These are phyloP conservation scores for Mortierella sp. DNA, from an alignment of 371 early-diverging fungal species.

Conservation along the genomic window DNA sequence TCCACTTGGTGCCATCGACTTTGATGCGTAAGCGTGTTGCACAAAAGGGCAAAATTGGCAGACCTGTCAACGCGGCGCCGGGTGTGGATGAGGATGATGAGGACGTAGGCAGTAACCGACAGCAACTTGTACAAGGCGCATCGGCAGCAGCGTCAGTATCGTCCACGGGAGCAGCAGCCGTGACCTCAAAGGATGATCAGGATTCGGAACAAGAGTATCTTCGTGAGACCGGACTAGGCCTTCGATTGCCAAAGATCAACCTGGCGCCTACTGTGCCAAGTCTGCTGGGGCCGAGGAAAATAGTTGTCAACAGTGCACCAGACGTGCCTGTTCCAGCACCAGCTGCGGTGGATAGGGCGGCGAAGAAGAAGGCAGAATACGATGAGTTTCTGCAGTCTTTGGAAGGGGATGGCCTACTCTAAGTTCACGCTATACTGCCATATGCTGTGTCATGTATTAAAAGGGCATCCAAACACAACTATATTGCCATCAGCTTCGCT, in stretches of 20 bases:
- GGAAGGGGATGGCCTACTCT: conserved; percentile 46
- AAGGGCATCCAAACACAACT: too few species aligned
- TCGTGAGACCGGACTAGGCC: conserved; percentile 41
- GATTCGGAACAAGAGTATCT: conserved; percentile 15
- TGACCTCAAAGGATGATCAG: neutral
- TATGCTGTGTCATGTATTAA: too few species aligned
- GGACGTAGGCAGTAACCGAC: neutral
- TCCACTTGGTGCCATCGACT: conserved; percentile 70
- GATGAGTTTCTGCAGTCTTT: conserved; percentile 44
- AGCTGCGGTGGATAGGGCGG: conserved; percentile 24
- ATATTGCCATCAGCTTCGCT: conserved; percentile 1
- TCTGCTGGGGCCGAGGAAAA: conserved; percentile 17
- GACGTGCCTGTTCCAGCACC: conserved; percentile 23
- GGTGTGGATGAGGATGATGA: conserved; percentile 58
- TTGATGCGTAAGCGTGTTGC: conserved; percentile 66
- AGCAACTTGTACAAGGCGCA: neutral
- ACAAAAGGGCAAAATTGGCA: conserved; percentile 57
- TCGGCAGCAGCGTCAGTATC: neutral
- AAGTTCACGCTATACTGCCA: too few species aligned
- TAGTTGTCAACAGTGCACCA: conserved; percentile 50
- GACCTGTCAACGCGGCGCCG: conserved; percentile 66
- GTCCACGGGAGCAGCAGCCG: neutral
- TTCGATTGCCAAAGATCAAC: conserved; percentile 45
- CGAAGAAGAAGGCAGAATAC: conserved; percentile 52
- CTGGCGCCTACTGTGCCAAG: conserved; percentile 33